Evolutionary conservation across 179 eudicot genomes (phyloP), one percentile per base, ranked within the genome.

Genomic region (Heliamphora pulchella): DNA sequence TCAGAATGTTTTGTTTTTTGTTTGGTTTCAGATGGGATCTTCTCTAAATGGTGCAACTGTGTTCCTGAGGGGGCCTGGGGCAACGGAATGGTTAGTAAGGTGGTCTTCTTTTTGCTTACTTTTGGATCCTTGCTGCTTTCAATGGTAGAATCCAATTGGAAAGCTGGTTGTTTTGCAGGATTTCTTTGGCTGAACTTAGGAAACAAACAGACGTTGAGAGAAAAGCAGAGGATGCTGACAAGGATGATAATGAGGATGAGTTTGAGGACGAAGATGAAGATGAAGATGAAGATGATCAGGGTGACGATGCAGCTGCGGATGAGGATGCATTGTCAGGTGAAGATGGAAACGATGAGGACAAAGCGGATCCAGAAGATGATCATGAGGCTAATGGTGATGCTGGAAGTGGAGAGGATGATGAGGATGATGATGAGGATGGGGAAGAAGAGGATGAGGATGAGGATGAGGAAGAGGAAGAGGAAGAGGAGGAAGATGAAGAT

Each of bases 371-470:
- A 3, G 83, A 81, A 64, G 83, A 55, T 51, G 79, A 65, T 5
- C 79, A 74, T 47, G 79, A 39, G 66, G 83, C 79, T 47, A 75
- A 81, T 65, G 79, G 74, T 65, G 79, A 75, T 47, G 78, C 57
- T 43, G 79, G 46, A 15, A 74, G 22, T 1, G 79, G 17, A 8
- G 83, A 75, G 2, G 83, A 74, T 11, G 83, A 81, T 5, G 83
- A 66, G 0, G 79, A 74, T 0, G 83, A 75, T 4, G 83, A 75
- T 0, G 79, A 75, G 4, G 83, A 75, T 2, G 79, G 75, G 5
- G 67, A 81, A 3, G 83, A 81, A 0, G 83, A 81, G 1, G 83
- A 75, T 10, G 83, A 75, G 15, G 82, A 63, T 2, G 82, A 73
- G 4, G 82, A 73, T 6, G 83, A 66, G 2, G 83, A 81, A 6